Conservation (phyloP, 768 basidiomycete species). For the Mycena alexandri region DNA sequence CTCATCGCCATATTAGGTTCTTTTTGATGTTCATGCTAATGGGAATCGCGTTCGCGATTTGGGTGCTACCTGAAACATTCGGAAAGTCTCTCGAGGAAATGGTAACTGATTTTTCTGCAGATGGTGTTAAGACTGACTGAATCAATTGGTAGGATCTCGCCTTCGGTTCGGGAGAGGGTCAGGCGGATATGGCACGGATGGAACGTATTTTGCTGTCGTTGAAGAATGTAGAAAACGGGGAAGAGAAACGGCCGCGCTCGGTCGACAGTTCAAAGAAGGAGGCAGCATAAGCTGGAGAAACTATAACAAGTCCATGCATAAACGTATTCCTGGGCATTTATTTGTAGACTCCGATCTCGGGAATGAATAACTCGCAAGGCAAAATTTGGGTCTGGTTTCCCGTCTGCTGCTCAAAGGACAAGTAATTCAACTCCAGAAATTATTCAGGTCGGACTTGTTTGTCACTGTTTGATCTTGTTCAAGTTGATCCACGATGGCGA, state of each 20-base stretch:
- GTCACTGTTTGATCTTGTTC: neutral
- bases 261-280: conserved; percentile 24
- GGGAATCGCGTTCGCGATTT: conserved; percentile 43
- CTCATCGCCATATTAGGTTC: conserved; percentile 23
- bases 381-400: too few species aligned
- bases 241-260: conserved; percentile 18
- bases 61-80: conserved; percentile 47
- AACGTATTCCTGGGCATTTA: too few species aligned
- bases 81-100: conserved; percentile 48
- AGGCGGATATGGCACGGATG: conserved; percentile 40
- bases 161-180: conserved; percentile 40
- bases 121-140: neutral
- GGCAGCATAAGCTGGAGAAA: neutral
- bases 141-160: conserved; percentile 33
- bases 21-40: conserved; percentile 45
- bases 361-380: too few species aligned
- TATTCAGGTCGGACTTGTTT: neutral
- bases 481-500: neutral
- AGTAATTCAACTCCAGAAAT: too few species aligned
- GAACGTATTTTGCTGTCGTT: conserved; percentile 35
- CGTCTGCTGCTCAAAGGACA: too few species aligned
- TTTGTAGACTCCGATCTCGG: too few species aligned
- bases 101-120: conserved; percentile 20
- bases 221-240: conserved; percentile 17
- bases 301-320: too few species aligned